Percentiles rank a stretch among this genome's conserved stretches.
These are phyloP conservation scores for Coemansia furcata DNA, from an alignment of 192 early-diverging fungal genomes.

Conservation along the genomic window DNA sequence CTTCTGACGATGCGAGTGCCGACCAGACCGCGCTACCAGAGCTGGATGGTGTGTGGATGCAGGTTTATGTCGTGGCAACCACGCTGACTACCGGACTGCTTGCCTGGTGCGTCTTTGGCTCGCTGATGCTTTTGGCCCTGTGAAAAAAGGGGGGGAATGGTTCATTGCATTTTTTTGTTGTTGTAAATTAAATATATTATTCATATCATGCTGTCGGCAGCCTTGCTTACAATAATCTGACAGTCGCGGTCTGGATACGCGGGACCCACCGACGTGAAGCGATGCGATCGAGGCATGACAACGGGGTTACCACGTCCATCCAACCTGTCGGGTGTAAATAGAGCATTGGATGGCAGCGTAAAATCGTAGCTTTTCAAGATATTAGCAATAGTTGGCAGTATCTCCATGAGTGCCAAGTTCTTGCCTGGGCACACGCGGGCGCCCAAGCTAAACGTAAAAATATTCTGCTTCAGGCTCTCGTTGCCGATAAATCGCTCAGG, in stretches of 20 bases:
- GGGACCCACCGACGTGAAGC: slow-evolving; percentile 13
- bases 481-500: slow-evolving; percentile 35
- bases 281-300: slow-evolving; percentile 21
- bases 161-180: not conserved
- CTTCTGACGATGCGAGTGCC: not conserved
- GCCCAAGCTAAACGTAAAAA: slow-evolving; percentile 41
- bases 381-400: slow-evolving; percentile 22
- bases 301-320: slow-evolving; percentile 13
- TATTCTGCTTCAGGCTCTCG: not conserved
- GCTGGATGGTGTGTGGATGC: not conserved
- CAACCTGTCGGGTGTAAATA: slow-evolving; percentile 10
- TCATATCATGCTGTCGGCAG: not conserved
- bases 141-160: not conserved
- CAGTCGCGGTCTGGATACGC: slow-evolving; percentile 34
- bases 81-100: slow-evolving; percentile 23
- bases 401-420: slow-evolving; percentile 29
- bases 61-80: not conserved
- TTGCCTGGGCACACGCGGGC: slow-evolving; percentile 35
- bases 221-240: slow-evolving; percentile 10
- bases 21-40: not conserved
- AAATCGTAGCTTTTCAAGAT: slow-evolving; percentile 31
- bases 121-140: slow-evolving; percentile 13
- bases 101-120: slow-evolving; percentile 31
- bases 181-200: not conserved
- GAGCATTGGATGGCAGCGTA: slow-evolving; percentile 1